These are phyloP conservation scores for Podospora tetraspora DNA, from an alignment of 495 filamentous ascomycete species.

Conservation along the genomic window DNA sequence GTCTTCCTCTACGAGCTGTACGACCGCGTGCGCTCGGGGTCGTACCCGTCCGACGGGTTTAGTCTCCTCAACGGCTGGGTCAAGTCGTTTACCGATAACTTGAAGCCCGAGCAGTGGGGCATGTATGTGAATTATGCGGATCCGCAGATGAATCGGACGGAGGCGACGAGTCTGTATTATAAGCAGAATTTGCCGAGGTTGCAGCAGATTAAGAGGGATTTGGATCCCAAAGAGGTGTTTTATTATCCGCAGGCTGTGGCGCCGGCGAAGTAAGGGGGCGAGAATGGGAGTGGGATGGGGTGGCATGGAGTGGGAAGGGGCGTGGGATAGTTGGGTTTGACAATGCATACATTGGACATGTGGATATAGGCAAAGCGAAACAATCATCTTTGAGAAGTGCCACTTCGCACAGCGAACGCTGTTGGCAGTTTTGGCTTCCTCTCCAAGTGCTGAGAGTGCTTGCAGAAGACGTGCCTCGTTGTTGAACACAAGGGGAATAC, in stretches of 20 bases:
- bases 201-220: slow-evolving; percentile 46
- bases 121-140: slow-evolving; percentile 48
- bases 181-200: slow-evolving; percentile 47
- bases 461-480: too few species aligned
- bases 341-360: background rate
- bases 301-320: too few species aligned
- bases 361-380: too few species aligned
- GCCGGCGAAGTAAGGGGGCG: slow-evolving; percentile 23
- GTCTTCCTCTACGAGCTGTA: slow-evolving; percentile 42
- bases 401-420: too few species aligned
- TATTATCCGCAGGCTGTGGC: slow-evolving; percentile 57
- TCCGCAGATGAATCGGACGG: slow-evolving; percentile 32
- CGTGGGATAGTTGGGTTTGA: background rate
- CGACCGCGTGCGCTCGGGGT: slow-evolving; percentile 26
- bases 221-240: slow-evolving; percentile 57
- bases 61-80: slow-evolving; percentile 39
- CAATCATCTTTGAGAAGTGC: too few species aligned
- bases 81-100: slow-evolving; percentile 28
- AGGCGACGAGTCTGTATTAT: slow-evolving; percentile 47
- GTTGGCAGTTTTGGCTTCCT: too few species aligned
- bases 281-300: background rate
- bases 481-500: too few species aligned
- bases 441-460: too few species aligned
- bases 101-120: slow-evolving; percentile 33
- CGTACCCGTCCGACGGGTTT: slow-evolving; percentile 31